Conservation (phyloP, 345 rosid genomes). For the Passiflora organensis region DNA sequence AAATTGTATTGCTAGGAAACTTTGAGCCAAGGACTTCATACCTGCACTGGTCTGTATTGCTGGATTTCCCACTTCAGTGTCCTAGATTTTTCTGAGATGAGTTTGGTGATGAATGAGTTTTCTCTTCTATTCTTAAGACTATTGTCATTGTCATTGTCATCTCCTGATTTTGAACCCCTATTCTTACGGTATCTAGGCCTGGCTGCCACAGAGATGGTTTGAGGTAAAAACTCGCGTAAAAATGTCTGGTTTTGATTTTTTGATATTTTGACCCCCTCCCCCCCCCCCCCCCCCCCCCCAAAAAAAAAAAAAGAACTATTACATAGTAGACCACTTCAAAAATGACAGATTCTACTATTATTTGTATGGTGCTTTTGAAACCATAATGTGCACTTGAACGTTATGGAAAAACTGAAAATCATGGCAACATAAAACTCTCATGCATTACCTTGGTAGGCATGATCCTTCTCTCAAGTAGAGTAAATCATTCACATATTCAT, state of each 20-base stretch:
- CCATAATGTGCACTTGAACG: too few relatives aligned
- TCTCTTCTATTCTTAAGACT: constrained; percentile 40
- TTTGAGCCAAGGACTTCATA: constrained; percentile 13
- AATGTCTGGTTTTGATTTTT: too few relatives aligned
- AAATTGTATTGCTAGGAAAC: background rate
- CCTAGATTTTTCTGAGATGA: constrained; percentile 49
- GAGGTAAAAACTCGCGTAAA: constrained; percentile 6
- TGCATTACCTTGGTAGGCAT: constrained; percentile 60
- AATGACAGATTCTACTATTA: too few relatives aligned
- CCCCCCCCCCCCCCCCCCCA: too few relatives aligned
- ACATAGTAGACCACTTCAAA: too few relatives aligned
- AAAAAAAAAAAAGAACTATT: too few relatives aligned
- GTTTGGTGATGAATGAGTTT: constrained; percentile 34
- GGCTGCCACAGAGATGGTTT: constrained; percentile 42
- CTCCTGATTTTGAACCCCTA: constrained; percentile 23
- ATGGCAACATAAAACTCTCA: background rate
- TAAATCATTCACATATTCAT: constrained; percentile 76
- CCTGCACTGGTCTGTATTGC: constrained; percentile 65
- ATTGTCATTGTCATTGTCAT: constrained; percentile 13
- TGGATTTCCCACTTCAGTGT: constrained; percentile 53
- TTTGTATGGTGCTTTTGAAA: too few relatives aligned
- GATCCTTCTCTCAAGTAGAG: constrained; percentile 82
- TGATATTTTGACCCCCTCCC: too few relatives aligned
- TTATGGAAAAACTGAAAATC: background rate
- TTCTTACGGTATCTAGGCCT: constrained; percentile 66